A percentile compares a stretch with the other conserved stretches of the same genome.
phyloP scores from a whole-genome alignment of 2,329 filamentous ascomycete species.

The Fusarium sp. region DNA sequence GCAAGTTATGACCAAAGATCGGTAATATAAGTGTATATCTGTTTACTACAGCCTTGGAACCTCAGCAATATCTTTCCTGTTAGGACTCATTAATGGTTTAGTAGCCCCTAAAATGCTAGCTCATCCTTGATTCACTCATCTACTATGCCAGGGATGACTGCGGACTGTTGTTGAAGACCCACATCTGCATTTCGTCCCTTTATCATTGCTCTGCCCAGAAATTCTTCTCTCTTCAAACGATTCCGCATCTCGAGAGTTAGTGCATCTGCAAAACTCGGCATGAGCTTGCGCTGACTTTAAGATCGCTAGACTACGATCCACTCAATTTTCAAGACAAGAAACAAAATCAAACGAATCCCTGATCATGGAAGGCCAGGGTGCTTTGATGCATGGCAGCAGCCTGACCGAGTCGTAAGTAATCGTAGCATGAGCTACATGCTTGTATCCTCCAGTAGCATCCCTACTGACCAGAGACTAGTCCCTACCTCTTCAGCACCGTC shows the following conservation, averaged over 20 bases:
- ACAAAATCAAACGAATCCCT: background rate
- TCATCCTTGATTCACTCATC: background rate
- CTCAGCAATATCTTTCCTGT: background rate
- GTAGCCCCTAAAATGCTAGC: background rate
- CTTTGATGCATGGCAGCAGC: background rate
- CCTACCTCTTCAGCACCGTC: background rate
- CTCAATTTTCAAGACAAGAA: too few relatives aligned
- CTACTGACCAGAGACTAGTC: background rate
- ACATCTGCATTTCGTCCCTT: background rate
- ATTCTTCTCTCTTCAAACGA: background rate
- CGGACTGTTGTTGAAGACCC: background rate
- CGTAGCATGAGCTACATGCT: too few relatives aligned
- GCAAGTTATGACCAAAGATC: too few relatives aligned
- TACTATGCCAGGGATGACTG: background rate
- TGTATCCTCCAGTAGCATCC: background rate
- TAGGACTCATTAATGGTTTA: background rate
- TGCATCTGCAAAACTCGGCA: too few relatives aligned
- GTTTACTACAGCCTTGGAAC: too few relatives aligned
- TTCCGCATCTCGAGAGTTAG: background rate
- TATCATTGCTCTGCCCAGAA: background rate
- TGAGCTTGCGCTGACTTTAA: background rate
- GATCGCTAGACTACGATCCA: fast-evolving
- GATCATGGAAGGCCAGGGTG: background rate
- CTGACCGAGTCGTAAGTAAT: background rate
- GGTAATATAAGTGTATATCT: too few relatives aligned